A percentile compares a stretch with the other conserved stretches of the same genome.
phyloP scores from a whole-genome alignment of 169 alveolate genomes.

The Eimeria zaria region DNA sequence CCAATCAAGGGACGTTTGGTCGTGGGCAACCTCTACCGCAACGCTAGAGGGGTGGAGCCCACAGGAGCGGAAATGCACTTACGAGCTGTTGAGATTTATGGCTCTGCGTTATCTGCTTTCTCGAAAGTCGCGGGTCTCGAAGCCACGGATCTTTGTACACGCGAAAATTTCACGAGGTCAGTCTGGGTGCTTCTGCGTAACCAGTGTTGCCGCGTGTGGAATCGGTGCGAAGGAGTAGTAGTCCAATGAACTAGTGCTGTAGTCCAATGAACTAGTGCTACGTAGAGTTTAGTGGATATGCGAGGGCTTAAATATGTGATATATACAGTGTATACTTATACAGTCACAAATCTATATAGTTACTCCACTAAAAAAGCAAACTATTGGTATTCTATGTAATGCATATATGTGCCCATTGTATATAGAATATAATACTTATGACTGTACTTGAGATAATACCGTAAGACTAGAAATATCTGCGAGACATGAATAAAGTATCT shows the following conservation, averaged over 20 bases:
- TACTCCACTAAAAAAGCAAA: too few species aligned
- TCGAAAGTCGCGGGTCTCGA: slow-evolving; percentile 37
- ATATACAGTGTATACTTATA: too few species aligned
- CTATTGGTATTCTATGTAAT: too few species aligned
- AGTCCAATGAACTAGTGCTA: not conserved
- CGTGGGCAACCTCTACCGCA: slow-evolving; percentile 79
- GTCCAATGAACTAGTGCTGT: not conserved
- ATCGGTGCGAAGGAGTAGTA: not conserved
- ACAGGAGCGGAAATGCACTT: slow-evolving; percentile 78
- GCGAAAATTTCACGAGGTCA: slow-evolving; percentile 77
- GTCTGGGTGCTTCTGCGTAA: not conserved
- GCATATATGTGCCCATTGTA: too few species aligned
- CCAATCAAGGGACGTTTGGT: slow-evolving; percentile 79
- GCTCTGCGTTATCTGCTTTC: slow-evolving; percentile 65
- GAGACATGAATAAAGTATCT: not conserved
- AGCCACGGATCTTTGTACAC: slow-evolving; percentile 42
- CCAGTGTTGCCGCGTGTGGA: not conserved
- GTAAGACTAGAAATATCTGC: too few species aligned
- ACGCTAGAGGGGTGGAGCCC: slow-evolving; percentile 80
- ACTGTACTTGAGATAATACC: not conserved
- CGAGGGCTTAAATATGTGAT: not conserved
- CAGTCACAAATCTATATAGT: too few species aligned
- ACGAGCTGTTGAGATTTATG: slow-evolving; percentile 80
- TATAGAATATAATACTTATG: too few species aligned
- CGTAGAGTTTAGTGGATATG: not conserved